These are phyloP conservation scores for Nectriaceae sp. DNA, from an alignment of 2,329 filamentous ascomycete genomes.

Conservation along the genomic window DNA sequence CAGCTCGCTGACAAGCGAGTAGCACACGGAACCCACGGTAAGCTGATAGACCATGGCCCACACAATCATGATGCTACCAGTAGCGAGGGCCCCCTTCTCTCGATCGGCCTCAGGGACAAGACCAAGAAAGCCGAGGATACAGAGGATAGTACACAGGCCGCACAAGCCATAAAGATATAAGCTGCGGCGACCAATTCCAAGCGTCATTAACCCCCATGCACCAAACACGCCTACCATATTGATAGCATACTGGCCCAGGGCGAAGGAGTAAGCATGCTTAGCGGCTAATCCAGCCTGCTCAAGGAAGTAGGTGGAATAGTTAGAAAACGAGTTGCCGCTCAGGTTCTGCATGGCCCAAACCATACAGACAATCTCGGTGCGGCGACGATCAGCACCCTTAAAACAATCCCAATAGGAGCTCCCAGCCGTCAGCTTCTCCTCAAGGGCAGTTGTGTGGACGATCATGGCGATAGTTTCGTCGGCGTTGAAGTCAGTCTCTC, in stretches of 20 bases:
- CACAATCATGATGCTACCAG: conserved; percentile 43
- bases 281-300: conserved; percentile 41
- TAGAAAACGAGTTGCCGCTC: conserved; percentile 35
- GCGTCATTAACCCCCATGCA: conserved; percentile 34
- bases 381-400: conserved; percentile 43
- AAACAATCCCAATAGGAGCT: conserved; percentile 44
- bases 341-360: conserved; percentile 40
- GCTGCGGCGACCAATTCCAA: conserved; percentile 11
- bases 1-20: conserved; percentile 56
- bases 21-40: conserved; percentile 62
- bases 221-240: conserved; percentile 42
- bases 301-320: conserved; percentile 46
- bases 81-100: conserved; percentile 44
- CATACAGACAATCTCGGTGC: conserved; percentile 41
- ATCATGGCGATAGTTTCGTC: conserved; percentile 16
- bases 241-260: conserved; percentile 32
- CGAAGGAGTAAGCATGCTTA: conserved; percentile 37
- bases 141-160: conserved; percentile 43
- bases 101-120: conserved; percentile 33
- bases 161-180: conserved; percentile 41
- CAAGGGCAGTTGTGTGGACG: conserved; percentile 15
- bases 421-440: conserved; percentile 6
- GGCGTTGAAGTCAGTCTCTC: conserved; percentile 7
- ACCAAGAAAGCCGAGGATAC: conserved; percentile 43
- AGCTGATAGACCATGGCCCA: conserved; percentile 41